Evolutionary conservation across 2,329 filamentous ascomycete genomes (phyloP).

Genomic region (Colletotrichum sp.): DNA sequence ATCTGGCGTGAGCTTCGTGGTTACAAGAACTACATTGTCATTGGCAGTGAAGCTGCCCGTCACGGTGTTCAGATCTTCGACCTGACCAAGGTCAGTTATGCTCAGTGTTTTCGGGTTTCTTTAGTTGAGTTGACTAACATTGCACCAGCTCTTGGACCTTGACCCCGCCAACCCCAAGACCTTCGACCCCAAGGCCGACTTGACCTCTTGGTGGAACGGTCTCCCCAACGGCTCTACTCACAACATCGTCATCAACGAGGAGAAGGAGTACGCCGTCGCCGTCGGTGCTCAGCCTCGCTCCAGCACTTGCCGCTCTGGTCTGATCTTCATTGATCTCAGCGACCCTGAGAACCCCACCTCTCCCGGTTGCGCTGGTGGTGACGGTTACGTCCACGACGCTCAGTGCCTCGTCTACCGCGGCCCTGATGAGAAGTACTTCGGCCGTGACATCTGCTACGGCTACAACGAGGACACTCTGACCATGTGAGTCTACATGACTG

Average conservation of each 20-base stretch:
- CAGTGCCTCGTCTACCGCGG: slow-evolving; percentile 58
- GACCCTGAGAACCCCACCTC: slow-evolving; percentile 54
- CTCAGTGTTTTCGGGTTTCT: slow-evolving; percentile 2
- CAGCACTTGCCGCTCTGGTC: slow-evolving; percentile 48
- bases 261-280: slow-evolving; percentile 48
- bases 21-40: slow-evolving; percentile 36
- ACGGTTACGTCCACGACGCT: slow-evolving; percentile 55
- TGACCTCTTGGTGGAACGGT: slow-evolving; percentile 36
- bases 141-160: slow-evolving; percentile 44
- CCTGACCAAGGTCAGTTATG: slow-evolving; percentile 42
- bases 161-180: slow-evolving; percentile 41
- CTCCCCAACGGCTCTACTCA: slow-evolving; percentile 40
- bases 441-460: slow-evolving; percentile 56
- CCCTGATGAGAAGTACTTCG: slow-evolving; percentile 48
- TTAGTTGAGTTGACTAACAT: slow-evolving; percentile 7
- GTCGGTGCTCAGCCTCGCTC: slow-evolving; percentile 40
- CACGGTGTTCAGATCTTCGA: slow-evolving; percentile 69
- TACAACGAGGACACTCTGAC: slow-evolving; percentile 57
- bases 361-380: slow-evolving; percentile 48
- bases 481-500: slow-evolving; percentile 32
- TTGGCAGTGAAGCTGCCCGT: slow-evolving; percentile 42
- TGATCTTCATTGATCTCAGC: slow-evolving; percentile 60
- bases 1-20: slow-evolving; percentile 39
- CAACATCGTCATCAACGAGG: slow-evolving; percentile 54
- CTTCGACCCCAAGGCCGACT: slow-evolving; percentile 33